Conservation (phyloP, 345 rosid genomes). For the Eucalyptus pauciflora region DNA sequence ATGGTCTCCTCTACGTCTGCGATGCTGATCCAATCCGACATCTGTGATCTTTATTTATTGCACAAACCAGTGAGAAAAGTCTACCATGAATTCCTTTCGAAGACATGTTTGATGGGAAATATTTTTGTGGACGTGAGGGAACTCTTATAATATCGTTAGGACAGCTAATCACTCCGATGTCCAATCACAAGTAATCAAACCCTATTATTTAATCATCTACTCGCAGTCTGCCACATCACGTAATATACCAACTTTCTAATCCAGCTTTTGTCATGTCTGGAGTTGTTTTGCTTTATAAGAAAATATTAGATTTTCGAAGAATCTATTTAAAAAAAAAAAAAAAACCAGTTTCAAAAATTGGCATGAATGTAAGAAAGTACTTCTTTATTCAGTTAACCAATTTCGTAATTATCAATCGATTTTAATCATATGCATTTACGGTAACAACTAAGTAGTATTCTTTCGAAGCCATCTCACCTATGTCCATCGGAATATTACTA, state of each 20-base stretch:
- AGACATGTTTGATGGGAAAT: background rate
- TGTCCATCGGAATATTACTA: background rate
- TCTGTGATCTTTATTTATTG: background rate
- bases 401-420: background rate
- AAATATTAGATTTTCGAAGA: background rate
- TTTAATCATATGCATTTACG: background rate
- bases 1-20: background rate
- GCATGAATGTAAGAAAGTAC: background rate
- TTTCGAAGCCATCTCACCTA: background rate
- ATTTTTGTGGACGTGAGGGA: background rate
- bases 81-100: background rate
- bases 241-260: background rate
- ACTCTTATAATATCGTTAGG: background rate
- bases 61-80: background rate
- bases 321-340: background rate
- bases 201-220: background rate
- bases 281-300: background rate
- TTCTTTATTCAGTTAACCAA: background rate
- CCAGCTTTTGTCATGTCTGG: background rate
- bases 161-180: background rate
- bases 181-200: background rate
- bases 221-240: background rate
- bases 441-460: background rate
- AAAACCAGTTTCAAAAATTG: background rate
- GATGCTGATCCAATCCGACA: background rate